A percentile compares a stretch with the other conserved stretches of the same genome.
These are phyloP conservation scores for Phytophthora pini DNA, from an alignment of 352 stramenopile genomes.

Conservation along the genomic window DNA sequence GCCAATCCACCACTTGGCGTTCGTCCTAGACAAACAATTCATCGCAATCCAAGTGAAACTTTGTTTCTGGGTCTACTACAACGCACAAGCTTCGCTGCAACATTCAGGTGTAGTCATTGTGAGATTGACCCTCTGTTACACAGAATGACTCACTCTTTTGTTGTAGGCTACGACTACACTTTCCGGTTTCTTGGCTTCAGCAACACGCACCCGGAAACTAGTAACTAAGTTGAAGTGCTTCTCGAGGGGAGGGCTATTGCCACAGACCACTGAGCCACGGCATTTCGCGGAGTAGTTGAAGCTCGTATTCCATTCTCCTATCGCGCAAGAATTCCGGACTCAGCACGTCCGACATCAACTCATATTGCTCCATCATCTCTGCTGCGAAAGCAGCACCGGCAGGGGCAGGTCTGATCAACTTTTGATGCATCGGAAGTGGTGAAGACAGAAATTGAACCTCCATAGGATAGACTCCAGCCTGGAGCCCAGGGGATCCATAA, in stretches of 20 bases:
- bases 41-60: constrained; percentile 6
- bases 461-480: not conserved
- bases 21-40: constrained; percentile 19
- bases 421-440: not conserved
- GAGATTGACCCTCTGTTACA: not conserved
- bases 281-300: not conserved
- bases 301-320: not conserved
- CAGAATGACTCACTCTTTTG: not conserved
- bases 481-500: no score
- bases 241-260: no score
- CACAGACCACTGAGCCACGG: not conserved
- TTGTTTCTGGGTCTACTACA: constrained; percentile 32
- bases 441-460: not conserved
- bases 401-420: not conserved
- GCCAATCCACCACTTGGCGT: constrained; percentile 11
- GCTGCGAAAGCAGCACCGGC: not conserved
- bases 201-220: not conserved
- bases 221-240: no score
- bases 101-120: constrained; percentile 21
- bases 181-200: constrained; percentile 44
- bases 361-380: constrained; percentile 1
- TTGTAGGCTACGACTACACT: constrained; percentile 40
- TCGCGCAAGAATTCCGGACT: not conserved
- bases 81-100: constrained; percentile 28
- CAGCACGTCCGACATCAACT: not conserved